Base-by-base conservation (phyloP, 2,329 filamentous ascomycete genomes). In the Tolypocladium capitatum region DNA sequence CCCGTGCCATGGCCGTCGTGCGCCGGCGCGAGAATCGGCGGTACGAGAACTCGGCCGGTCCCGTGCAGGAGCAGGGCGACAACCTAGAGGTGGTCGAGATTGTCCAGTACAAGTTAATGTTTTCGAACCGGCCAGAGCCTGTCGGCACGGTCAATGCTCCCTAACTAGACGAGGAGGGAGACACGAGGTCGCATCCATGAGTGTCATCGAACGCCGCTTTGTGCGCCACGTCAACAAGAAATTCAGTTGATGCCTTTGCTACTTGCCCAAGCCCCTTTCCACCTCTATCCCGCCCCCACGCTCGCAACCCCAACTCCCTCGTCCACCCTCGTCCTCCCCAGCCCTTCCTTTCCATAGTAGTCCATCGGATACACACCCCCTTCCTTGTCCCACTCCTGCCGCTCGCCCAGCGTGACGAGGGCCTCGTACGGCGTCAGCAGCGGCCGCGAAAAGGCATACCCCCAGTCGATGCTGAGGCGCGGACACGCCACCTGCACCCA, bases 401-500 rank as follows among this genome's bases (percentile, higher is more conserved):
- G 79, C 52, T 81, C 81, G 3, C 85, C 89, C 43, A 98, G 68
- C n/a, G 88, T 86, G 32, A 98, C 83, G 50, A 97, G 75, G 7
- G 92, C 92, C 69, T 98, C 92, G 57, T 98, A 96, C 2, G 92
- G 91, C 46, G 91, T 97, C 60, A 98, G 66, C 49, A 98, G 64
- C 43, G 92, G 92, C 43, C 86, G 71, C 1, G 88, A 79, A 61
- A 98, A 98, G 1, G 92, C 92, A 68, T 97, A 97, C 0, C 92
- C 92, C 92, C 92, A 98, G 68, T 98, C 92, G 56, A 98, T 98
- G 64, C 91, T 97, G 62, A 98, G 62, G 45, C 92, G 73, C n/a
- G 92, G 92, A 67, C 92, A 98, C 5, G 92, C 92, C 45, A 98
- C 89, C 67, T 98, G 92, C 35, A 98, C 91, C 92, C 92, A 98